Evolutionary conservation across 2,329 filamentous ascomycete genomes (phyloP).

Genomic region (Alternaria ventricosa): DNA sequence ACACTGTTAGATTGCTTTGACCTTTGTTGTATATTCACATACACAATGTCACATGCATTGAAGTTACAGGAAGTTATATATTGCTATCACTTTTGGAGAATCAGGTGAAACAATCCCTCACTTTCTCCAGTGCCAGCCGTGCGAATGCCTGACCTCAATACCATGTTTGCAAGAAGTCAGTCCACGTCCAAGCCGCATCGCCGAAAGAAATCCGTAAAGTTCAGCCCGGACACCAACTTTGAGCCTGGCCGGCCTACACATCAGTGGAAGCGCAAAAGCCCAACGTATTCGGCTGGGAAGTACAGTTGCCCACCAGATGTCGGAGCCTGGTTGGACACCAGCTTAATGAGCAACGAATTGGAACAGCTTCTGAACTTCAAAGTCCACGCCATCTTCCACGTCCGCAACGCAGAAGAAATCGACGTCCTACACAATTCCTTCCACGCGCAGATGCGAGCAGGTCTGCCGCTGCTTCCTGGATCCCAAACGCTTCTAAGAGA

Average conservation of each 20-base stretch:
- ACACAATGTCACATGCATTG: not conserved
- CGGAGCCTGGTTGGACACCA: not conserved
- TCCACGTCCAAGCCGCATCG: not conserved
- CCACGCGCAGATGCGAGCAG: not conserved
- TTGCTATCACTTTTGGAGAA: not conserved
- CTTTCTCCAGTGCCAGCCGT: not conserved
- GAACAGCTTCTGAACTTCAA: not conserved
- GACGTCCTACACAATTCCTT: not conserved
- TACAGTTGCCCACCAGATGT: not conserved
- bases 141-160: not conserved
- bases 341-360: not conserved
- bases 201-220: not conserved
- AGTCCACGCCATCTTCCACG: not conserved
- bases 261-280: not conserved
- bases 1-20: not conserved
- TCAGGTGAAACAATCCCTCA: not conserved
- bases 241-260: not conserved
- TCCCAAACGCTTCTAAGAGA: not conserved
- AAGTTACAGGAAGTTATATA: too few relatives aligned
- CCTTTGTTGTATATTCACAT: not conserved
- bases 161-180: not conserved
- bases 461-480: not conserved
- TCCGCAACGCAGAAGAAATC: not conserved
- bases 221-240: not conserved
- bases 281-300: not conserved